A percentile compares a stretch with the other conserved stretches of the same genome.
phyloP scores from a whole-genome alignment of 305 asterid genomes.

The Plantago lanceolata region DNA sequence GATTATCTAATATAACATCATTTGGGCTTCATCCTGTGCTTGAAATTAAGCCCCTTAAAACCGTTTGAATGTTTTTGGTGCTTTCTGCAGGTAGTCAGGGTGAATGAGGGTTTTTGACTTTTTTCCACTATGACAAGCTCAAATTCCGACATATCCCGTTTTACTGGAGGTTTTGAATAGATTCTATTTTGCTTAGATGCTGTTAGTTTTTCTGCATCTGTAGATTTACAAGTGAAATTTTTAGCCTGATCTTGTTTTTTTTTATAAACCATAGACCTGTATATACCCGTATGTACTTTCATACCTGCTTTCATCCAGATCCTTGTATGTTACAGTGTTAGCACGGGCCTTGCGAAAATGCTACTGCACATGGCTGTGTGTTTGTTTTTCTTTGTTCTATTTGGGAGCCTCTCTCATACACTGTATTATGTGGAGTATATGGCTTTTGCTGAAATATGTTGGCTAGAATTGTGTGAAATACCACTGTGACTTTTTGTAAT shows the following conservation, averaged over 20 bases:
- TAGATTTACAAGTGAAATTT: background rate
- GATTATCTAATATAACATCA: background rate
- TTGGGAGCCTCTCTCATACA: background rate
- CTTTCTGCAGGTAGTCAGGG: conserved; percentile 70
- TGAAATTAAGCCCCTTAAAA: background rate
- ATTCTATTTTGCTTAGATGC: conserved; percentile 17
- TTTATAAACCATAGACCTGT: background rate
- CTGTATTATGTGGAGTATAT: background rate
- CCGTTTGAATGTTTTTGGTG: conserved; percentile 5
- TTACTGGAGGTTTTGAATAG: conserved; percentile 54
- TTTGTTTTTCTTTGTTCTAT: too few relatives aligned
- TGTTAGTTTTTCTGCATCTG: background rate
- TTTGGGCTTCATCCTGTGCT: background rate
- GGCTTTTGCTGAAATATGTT: background rate
- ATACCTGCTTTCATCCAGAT: background rate
- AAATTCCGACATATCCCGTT: conserved; percentile 50
- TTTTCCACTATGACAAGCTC: conserved; percentile 85
- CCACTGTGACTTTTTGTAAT: background rate
- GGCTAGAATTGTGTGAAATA: background rate
- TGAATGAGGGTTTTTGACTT: conserved; percentile 64
- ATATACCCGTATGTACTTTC: background rate
- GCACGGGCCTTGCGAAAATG: background rate
- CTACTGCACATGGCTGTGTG: background rate
- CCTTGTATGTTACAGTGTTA: too few relatives aligned
- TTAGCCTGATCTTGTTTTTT: background rate